Conservation (phyloP, 225 moss, liverwort and hornwort genomes). For the Polytrichum formosum region DNA sequence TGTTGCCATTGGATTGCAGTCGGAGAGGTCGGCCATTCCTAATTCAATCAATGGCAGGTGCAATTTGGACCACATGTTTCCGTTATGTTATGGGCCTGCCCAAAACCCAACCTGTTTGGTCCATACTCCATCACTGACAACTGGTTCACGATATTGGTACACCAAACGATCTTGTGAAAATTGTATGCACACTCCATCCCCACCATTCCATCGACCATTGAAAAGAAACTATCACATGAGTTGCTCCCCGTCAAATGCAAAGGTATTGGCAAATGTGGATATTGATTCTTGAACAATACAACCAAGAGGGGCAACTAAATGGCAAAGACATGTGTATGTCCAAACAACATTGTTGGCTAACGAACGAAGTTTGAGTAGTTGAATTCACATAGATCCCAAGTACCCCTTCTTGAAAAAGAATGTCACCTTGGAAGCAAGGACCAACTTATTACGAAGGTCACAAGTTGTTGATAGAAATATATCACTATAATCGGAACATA, state of each 20-base stretch:
- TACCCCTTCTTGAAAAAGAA: too few species aligned
- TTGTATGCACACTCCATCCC: not conserved
- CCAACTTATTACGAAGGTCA: too few species aligned
- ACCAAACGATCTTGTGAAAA: not conserved
- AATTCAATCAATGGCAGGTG: not conserved
- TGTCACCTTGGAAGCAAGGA: too few species aligned
- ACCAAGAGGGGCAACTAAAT: not conserved
- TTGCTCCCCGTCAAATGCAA: not conserved
- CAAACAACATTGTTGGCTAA: not conserved
- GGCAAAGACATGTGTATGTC: not conserved
- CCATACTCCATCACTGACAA: not conserved
- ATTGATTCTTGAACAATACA: not conserved
- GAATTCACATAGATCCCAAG: too few species aligned
- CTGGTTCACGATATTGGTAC: not conserved
- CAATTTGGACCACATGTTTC: not conserved
- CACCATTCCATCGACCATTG: not conserved
- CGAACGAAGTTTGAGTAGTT: too few species aligned
- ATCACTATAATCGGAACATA: too few species aligned
- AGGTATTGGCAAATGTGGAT: not conserved
- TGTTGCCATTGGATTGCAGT: not conserved
- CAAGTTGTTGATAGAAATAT: too few species aligned
- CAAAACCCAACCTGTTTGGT: not conserved
- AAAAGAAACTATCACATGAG: not conserved
- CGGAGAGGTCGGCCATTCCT: not conserved
- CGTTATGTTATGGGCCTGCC: not conserved